A percentile compares a stretch with the other conserved stretches of the same genome.
Evolutionary conservation across 805 yeast species (phyloP).

Genomic region (Saccharomycopsis fodiens): DNA sequence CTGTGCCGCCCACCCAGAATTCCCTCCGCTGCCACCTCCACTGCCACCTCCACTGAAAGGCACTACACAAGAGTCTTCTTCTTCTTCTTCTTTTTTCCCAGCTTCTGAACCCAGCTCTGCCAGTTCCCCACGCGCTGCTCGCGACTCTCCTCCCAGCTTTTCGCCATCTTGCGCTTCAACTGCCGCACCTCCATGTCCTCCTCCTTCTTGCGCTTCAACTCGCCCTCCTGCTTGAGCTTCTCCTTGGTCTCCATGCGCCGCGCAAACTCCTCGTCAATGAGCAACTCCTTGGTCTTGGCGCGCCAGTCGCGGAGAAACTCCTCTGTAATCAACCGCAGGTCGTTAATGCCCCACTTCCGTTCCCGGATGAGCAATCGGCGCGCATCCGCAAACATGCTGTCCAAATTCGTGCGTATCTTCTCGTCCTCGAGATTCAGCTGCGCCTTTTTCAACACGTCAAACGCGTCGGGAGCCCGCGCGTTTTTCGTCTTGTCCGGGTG

Average conservation of each 20-base stretch:
- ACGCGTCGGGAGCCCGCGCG: conserved; percentile 54
- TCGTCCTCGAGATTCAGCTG: conserved; percentile 35
- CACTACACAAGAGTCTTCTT: no score
- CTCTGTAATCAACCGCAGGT: conserved; percentile 30
- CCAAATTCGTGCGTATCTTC: conserved; percentile 34
- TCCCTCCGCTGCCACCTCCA: no score
- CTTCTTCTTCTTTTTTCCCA: conserved; percentile 40
- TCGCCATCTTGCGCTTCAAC: conserved; percentile 31
- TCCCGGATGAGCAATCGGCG: conserved; percentile 31
- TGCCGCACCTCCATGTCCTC: conserved; percentile 26
- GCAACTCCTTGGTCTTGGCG: conserved; percentile 33
- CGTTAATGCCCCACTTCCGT: conserved; percentile 31
- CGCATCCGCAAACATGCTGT: conserved; percentile 38
- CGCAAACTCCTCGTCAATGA: conserved; percentile 40
- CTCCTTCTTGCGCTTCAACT: conserved; percentile 28
- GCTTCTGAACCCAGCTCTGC: conserved; percentile 42
- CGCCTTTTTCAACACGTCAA: conserved; percentile 51
- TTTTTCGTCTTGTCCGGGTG: conserved; percentile 63
- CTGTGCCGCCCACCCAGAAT: no score
- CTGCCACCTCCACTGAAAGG: no score
- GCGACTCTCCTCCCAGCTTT: conserved; percentile 54
- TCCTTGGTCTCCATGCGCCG: conserved; percentile 35
- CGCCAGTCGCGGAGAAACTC: conserved; percentile 36
- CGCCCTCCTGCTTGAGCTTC: conserved; percentile 34
- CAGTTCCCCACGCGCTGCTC: conserved; percentile 53